phyloP scores from a whole-genome alignment of 176 grass and related monocot genomes.

The Carex littledalei region DNA sequence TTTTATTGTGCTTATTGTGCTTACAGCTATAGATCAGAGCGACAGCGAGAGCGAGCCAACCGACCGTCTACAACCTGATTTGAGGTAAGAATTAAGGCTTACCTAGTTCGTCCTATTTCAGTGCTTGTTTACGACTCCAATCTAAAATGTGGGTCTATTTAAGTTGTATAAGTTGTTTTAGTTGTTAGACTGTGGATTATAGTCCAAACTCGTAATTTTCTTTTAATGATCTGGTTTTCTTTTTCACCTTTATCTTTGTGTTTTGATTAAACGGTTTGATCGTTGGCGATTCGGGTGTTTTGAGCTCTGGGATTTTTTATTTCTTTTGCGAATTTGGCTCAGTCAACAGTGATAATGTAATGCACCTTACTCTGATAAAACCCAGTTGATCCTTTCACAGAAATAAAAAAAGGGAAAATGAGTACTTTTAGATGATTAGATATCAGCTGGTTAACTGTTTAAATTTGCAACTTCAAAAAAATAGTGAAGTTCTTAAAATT shows the following conservation, averaged over 20 bases:
- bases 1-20: constrained; percentile 9
- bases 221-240: not conserved
- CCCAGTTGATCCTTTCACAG: not conserved
- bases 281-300: not conserved
- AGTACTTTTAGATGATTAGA: not conserved
- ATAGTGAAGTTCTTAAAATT: not conserved
- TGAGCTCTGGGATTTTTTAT: not conserved
- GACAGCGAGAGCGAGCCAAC: not conserved
- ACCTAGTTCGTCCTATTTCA: not conserved
- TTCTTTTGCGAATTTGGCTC: not conserved
- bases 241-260: too few relatives aligned
- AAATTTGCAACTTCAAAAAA: not conserved
- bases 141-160: not conserved
- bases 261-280: not conserved
- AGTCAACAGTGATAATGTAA: not conserved
- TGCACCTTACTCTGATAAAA: not conserved
- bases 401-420: not conserved
- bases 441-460: not conserved
- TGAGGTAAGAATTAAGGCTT: constrained; percentile 10
- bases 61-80: not conserved
- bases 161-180: not conserved
- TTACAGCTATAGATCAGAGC: not conserved
- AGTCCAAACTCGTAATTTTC: not conserved
- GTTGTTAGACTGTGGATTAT: not conserved
- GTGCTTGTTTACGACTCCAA: not conserved